phyloP scores from a whole-genome alignment of 257 asterid species.

The Scutellaria barbata region DNA sequence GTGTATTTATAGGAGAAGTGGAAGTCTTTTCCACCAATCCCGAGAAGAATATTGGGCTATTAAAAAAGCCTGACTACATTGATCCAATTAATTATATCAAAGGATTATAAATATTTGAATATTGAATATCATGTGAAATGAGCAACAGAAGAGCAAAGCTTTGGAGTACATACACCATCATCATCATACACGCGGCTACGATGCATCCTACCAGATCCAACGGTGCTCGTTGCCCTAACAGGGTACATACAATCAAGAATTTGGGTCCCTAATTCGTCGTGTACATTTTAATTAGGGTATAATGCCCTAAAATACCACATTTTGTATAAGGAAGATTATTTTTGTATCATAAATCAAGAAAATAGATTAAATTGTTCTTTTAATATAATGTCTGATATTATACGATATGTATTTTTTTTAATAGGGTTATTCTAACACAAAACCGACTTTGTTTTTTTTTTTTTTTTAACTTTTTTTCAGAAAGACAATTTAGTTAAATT shows the following conservation, averaged over 20 bases:
- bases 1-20: conserved; percentile 62
- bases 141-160: neutral
- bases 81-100: conserved; percentile 28
- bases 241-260: neutral
- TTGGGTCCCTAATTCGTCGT: conserved; percentile 36
- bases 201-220: conserved; percentile 37
- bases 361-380: too few species aligned
- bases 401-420: too few species aligned
- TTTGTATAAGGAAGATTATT: too few species aligned
- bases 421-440: too few species aligned
- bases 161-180: neutral
- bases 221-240: conserved; percentile 34
- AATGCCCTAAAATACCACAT: too few species aligned
- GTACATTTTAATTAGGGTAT: conserved; percentile 29
- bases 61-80: conserved; percentile 47
- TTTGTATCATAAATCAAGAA: too few species aligned
- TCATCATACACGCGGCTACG: conserved; percentile 33
- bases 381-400: too few species aligned
- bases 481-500: too few species aligned
- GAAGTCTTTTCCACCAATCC: conserved; percentile 81
- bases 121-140: conserved; percentile 10
- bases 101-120: neutral
- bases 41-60: conserved; percentile 85
- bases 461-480: too few species aligned
- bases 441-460: too few species aligned